Percentiles rank a stretch among this genome's conserved stretches.
Conservation (phyloP, 2,329 filamentous ascomycete species). For the Xylariales sp. region DNA sequence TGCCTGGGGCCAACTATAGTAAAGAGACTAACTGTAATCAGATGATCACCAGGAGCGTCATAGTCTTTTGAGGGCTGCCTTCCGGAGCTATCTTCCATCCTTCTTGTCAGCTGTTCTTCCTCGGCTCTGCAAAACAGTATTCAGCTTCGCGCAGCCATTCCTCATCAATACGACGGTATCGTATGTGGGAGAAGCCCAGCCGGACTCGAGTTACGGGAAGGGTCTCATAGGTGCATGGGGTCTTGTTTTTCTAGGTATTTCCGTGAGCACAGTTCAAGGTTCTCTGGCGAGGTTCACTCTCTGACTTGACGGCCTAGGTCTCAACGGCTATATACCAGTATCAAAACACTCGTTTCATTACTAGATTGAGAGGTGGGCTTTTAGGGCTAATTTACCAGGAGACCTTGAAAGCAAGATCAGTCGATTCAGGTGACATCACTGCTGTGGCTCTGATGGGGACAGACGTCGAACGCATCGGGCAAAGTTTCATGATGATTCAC, state of each 20-base stretch:
- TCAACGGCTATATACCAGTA: constrained; percentile 20
- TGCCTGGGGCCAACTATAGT: background rate
- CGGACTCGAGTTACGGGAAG: constrained; percentile 17
- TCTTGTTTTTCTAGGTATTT: constrained; percentile 27
- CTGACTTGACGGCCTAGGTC: constrained; percentile 5
- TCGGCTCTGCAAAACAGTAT: constrained; percentile 20
- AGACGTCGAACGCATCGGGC: constrained; percentile 27
- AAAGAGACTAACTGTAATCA: background rate
- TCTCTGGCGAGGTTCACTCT: background rate
- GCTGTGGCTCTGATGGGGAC: constrained; percentile 31
- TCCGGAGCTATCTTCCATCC: constrained; percentile 12
- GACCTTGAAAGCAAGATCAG: constrained; percentile 15
- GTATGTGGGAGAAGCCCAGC: constrained; percentile 12
- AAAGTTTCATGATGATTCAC: constrained; percentile 18
- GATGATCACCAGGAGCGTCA: constrained; percentile 13
- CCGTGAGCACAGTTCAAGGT: constrained; percentile 14
- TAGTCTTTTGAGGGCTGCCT: constrained; percentile 14
- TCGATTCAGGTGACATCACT: constrained; percentile 20
- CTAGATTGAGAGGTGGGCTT: constrained; percentile 19
- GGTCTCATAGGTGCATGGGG: constrained; percentile 26
- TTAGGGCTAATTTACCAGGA: constrained; percentile 22
- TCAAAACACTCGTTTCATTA: constrained; percentile 18
- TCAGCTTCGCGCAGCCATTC: constrained; percentile 27
- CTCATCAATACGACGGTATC: constrained; percentile 22
- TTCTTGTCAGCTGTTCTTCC: constrained; percentile 19